These are phyloP conservation scores for Stropharia rugosoannulata DNA, from an alignment of 768 basidiomycete species.

Conservation along the genomic window DNA sequence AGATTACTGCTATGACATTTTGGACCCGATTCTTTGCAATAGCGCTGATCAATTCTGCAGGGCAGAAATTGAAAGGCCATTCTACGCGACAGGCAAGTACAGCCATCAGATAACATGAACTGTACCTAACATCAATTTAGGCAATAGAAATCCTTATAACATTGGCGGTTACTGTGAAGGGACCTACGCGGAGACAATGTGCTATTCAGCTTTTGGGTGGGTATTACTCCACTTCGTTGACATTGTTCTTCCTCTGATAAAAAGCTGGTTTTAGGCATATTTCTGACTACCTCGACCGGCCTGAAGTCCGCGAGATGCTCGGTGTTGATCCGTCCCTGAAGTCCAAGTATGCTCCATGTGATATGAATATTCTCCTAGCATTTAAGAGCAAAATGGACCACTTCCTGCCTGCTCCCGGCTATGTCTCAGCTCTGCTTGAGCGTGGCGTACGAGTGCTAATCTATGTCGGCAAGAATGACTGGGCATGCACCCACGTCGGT, in stretches of 20 bases:
- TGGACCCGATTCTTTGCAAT: conserved; percentile 63
- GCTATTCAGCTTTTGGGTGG: conserved; percentile 53
- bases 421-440: conserved; percentile 71
- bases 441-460: conserved; percentile 67
- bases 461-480: conserved; percentile 70
- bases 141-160: conserved; percentile 60
- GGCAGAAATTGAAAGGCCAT: conserved; percentile 25
- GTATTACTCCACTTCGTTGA: not conserved
- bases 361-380: conserved; percentile 36
- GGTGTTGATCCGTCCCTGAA: conserved; percentile 56
- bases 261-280: conserved; percentile 44
- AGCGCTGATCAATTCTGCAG: conserved; percentile 65
- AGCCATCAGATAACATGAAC: no score
- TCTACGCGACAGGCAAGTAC: conserved; percentile 2
- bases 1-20: conserved; percentile 56
- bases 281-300: conserved; percentile 57
- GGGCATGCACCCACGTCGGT: conserved; percentile 75
- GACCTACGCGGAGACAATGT: conserved; percentile 42
- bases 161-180: conserved; percentile 61
- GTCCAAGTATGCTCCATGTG: conserved; percentile 34
- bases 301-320: conserved; percentile 49
- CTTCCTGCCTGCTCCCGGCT: conserved; percentile 45
- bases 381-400: conserved; percentile 48
- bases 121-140: conserved; percentile 16
- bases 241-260: not conserved